Base-by-base conservation (phyloP, 164 flowering plant species). In the Chimonanthus praecox region DNA sequence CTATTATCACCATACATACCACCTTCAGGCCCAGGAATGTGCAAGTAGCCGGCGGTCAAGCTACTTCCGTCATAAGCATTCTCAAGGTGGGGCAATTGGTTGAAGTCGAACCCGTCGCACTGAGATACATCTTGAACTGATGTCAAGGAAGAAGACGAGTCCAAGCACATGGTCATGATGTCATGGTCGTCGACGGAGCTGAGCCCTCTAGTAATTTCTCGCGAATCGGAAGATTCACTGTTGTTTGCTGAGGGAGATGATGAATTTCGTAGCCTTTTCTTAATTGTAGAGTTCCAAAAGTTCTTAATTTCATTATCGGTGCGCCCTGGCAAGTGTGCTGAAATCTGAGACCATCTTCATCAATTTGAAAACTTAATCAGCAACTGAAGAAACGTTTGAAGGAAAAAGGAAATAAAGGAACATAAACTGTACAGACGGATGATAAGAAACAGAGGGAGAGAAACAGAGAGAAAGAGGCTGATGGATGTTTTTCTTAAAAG, bases 291-390 rank as follows among this genome's bases (percentile, higher is more conserved):
- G 69, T 91, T 91, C 96, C 96, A 91, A 51, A 88, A 91, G 49
- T 91, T 91, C 86, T 91, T 89, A 43, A 91, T 91, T 72, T 90
- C 96, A 68, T 90, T 90, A 81, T 90, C 96, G 0, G 97, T 91
- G 13, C 97, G 72, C 47, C 97, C 97, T 3, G 97, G 97, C 62
- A 91, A 80, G 11, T 88, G 88, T 6, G 92, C 86, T 0, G 97
- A 93, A n/a, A 89, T 91, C 73, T 87, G 97, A 47, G 97, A 89
- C 97, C 97, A 91, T 79, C 97, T 91, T 54, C 82, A 54, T 80
- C 76, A 43, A 45, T 44, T 49, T 79, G 84, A 69, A 33, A 60
- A 64, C 5, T 4, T 4, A 66, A 44, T 21, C 3, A 63, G 44
- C 44, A 62, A 6, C 21, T n/a, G 16, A 16, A 63, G 21, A 63